Evolutionary conservation across 139 green algal genomes (phyloP).

Genomic region (Tetradesmus lagerheimii): DNA sequence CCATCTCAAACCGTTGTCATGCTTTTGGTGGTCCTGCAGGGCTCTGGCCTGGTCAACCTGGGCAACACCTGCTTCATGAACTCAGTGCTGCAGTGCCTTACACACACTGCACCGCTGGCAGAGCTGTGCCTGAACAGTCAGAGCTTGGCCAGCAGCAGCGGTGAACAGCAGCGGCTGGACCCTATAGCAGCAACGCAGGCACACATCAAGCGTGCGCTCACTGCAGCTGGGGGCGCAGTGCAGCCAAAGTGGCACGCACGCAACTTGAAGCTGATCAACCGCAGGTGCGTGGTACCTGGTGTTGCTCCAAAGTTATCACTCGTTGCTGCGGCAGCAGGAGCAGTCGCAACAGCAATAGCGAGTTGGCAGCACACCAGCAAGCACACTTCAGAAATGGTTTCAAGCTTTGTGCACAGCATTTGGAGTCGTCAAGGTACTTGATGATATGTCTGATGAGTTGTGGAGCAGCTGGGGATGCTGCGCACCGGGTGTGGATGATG

Average conservation of each 20-base stretch:
- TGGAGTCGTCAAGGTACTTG: background rate
- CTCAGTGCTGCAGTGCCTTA: conserved; percentile 94
- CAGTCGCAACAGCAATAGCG: background rate
- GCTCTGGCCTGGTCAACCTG: conserved; percentile 91
- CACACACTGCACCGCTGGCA: conserved; percentile 90
- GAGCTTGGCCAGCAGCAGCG: background rate
- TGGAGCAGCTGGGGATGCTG: background rate
- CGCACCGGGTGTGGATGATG: conserved; percentile 43
- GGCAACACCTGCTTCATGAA: conserved; percentile 99
- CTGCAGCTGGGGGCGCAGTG: conserved; percentile 21
- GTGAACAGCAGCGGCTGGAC: conserved; percentile 55
- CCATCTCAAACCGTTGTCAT: background rate
- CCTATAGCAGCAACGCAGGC: conserved; percentile 66
- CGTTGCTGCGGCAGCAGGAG: background rate
- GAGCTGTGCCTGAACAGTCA: conserved; percentile 74
- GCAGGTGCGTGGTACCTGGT: conserved; percentile 16
- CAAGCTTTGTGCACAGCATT: too few relatives aligned
- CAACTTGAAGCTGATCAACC: conserved; percentile 49
- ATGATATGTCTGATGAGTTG: background rate
- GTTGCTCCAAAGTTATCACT: background rate
- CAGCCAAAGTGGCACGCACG: conserved; percentile 43
- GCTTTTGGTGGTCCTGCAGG: conserved; percentile 59
- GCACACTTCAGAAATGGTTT: background rate
- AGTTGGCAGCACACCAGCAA: background rate
- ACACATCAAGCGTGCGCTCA: conserved; percentile 61